phyloP scores from a whole-genome alignment of 148 eudicot genomes.

The Hydrangea macrophylla region DNA sequence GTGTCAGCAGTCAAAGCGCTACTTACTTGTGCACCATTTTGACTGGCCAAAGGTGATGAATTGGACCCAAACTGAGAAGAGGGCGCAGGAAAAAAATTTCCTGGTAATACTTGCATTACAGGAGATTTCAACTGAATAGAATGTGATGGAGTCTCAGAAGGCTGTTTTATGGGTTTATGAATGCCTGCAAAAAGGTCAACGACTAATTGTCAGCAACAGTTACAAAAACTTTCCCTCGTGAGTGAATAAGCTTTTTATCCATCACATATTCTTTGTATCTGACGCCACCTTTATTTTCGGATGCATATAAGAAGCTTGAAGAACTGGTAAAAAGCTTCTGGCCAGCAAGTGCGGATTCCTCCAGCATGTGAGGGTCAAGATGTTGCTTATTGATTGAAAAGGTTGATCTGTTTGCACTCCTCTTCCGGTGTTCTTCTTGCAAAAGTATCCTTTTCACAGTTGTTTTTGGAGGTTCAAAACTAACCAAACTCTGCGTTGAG shows the following conservation, averaged over 20 bases:
- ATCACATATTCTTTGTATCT: neutral
- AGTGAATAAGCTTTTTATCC: neutral
- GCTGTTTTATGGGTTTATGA: slow-evolving; percentile 24
- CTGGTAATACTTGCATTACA: slow-evolving; percentile 21
- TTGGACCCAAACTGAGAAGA: slow-evolving; percentile 25
- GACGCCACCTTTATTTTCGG: slow-evolving; percentile 48
- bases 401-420: slow-evolving; percentile 29
- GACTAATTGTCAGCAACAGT: neutral
- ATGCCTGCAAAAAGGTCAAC: slow-evolving; percentile 36
- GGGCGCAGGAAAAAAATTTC: slow-evolving; percentile 17
- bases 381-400: slow-evolving; percentile 36
- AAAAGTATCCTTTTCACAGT: slow-evolving; percentile 61
- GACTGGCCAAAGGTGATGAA: slow-evolving; percentile 21
- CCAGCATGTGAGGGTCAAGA: slow-evolving; percentile 29
- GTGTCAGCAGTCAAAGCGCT: slow-evolving; percentile 24
- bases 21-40: slow-evolving; percentile 22
- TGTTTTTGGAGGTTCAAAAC: slow-evolving; percentile 77
- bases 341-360: slow-evolving; percentile 29
- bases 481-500: slow-evolving; percentile 69
- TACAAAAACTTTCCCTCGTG: neutral
- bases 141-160: slow-evolving; percentile 25
- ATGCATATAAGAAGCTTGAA: slow-evolving; percentile 22
- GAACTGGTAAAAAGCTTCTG: slow-evolving; percentile 23
- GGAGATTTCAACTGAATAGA: slow-evolving; percentile 17
- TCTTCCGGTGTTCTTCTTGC: slow-evolving; percentile 32